Conservation (phyloP, 1,284 basidiomycete species). For the Waitea zeae region DNA sequence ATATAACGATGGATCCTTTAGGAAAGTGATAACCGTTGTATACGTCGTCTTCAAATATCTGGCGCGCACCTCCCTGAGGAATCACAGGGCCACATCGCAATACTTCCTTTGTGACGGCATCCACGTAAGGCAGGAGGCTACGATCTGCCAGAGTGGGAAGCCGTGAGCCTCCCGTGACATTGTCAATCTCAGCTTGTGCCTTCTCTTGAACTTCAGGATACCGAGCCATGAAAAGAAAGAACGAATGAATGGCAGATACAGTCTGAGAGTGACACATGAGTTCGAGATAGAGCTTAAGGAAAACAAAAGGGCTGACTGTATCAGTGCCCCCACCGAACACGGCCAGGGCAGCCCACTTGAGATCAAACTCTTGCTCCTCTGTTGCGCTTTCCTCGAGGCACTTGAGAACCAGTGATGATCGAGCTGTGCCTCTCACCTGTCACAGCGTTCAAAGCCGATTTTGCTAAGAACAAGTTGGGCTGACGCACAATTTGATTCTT, state of each 20-base stretch:
- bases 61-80: constrained; percentile 5
- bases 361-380: constrained; percentile 7
- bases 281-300: too few relatives aligned
- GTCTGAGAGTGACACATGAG: constrained; percentile 8
- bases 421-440: constrained; percentile 7
- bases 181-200: constrained; percentile 21
- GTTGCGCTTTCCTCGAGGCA: constrained; percentile 4
- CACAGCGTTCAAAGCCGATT: too few relatives aligned
- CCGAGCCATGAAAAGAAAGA: constrained; percentile 17
- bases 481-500: constrained; percentile 9
- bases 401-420: constrained; percentile 8
- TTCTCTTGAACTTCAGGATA: constrained; percentile 17
- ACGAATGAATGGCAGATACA: constrained; percentile 12
- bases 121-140: constrained; percentile 18
- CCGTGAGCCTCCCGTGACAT: constrained; percentile 13
- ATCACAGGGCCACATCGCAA: constrained; percentile 17
- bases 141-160: constrained; percentile 19
- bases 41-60: constrained; percentile 10
- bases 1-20: constrained; percentile 11
- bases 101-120: constrained; percentile 19
- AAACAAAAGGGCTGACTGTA: constrained; percentile 1
- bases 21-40: constrained; percentile 13
- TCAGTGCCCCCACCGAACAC: constrained; percentile 4
- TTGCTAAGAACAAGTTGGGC: too few relatives aligned
- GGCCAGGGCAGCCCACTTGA: constrained; percentile 9